A percentile compares a stretch with the other conserved stretches of the same genome.
Conservation (phyloP, 2,329 filamentous ascomycete genomes). For the Colletotrichum trifolii region DNA sequence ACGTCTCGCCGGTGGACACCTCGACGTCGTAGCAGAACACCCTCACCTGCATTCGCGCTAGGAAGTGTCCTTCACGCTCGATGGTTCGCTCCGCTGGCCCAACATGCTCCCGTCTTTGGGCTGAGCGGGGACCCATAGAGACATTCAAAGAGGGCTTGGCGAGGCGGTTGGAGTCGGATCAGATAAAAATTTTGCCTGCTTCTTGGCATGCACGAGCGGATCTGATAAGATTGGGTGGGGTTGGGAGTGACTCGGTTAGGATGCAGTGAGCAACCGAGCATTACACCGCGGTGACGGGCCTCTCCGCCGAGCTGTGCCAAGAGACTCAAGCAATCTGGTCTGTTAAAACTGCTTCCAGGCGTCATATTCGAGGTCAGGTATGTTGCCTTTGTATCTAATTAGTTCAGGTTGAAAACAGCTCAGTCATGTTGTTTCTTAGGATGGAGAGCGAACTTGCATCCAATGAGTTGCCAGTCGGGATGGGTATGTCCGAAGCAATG, state of each 20-base stretch:
- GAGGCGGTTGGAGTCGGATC: constrained; percentile 22
- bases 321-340: too few relatives aligned
- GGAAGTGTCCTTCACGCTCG: too few relatives aligned
- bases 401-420: too few relatives aligned
- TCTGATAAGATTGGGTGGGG: constrained; percentile 27
- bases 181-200: constrained; percentile 24
- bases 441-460: too few relatives aligned
- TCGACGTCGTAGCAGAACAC: constrained; percentile 4
- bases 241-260: background rate
- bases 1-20: background rate
- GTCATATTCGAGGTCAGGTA: too few relatives aligned
- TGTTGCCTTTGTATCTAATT: too few relatives aligned
- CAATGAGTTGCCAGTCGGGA: too few relatives aligned
- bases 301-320: too few relatives aligned
- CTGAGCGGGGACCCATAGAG: background rate
- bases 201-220: constrained; percentile 29
- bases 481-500: too few relatives aligned
- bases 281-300: too few relatives aligned
- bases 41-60: background rate
- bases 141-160: constrained; percentile 1
- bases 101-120: background rate
- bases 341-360: too few relatives aligned
- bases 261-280: constrained; percentile 5
- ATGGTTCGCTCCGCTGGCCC: background rate
- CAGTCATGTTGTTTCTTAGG: too few relatives aligned